Conservation (phyloP, 257 asterid species). For the Plantago major region DNA sequence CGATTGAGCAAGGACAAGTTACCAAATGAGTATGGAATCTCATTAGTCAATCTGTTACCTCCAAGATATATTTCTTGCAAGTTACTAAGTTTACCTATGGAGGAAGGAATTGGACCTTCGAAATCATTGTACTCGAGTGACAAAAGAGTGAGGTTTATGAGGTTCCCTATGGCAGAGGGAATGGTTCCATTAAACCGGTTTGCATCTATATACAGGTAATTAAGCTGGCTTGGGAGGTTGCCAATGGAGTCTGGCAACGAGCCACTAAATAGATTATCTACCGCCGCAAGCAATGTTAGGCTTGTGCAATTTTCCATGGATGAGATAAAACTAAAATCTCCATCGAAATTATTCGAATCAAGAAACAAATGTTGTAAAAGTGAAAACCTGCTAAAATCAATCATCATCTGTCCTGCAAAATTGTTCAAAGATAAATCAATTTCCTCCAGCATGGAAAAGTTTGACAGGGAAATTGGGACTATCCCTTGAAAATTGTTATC, state of each 20-base stretch:
- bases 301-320: not conserved
- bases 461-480: not conserved
- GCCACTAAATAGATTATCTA: not conserved
- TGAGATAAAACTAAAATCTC: not conserved
- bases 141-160: constrained; percentile 6
- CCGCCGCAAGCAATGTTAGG: not conserved
- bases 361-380: not conserved
- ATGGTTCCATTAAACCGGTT: constrained; percentile 35
- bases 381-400: not conserved
- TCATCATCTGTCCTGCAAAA: not conserved
- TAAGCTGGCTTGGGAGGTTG: constrained; percentile 27
- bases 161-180: constrained; percentile 26
- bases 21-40: constrained; percentile 26
- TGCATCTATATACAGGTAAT: not conserved
- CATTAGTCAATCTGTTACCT: constrained; percentile 7
- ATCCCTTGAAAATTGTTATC: not conserved
- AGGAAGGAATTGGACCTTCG: constrained; percentile 23
- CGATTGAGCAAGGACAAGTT: constrained; percentile 17
- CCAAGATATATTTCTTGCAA: constrained; percentile 12
- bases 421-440: not conserved
- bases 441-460: not conserved
- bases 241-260: constrained; percentile 21
- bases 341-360: not conserved
- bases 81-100: constrained; percentile 19
- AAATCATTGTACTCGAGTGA: constrained; percentile 21